Conservation (phyloP, 2,329 filamentous ascomycete species). For the Rachicladosporium sp. region DNA sequence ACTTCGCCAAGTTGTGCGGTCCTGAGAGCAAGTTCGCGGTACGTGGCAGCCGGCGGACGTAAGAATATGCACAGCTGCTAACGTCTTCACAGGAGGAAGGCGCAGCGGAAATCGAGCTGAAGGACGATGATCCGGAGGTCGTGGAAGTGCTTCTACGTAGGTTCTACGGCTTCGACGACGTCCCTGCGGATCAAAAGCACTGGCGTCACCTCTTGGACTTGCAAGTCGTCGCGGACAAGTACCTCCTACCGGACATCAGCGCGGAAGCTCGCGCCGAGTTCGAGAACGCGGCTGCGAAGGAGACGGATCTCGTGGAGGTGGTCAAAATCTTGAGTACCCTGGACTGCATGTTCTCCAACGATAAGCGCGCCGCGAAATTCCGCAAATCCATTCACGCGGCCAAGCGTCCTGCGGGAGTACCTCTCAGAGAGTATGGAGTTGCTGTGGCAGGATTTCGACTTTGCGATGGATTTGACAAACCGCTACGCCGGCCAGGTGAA, state of each 20-base stretch:
- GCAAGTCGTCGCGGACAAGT: not conserved
- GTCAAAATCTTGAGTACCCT: no score
- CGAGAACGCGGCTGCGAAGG: no score
- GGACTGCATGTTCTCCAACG: no score
- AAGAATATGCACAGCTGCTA: not conserved
- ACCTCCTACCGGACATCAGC: not conserved
- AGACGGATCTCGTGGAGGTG: no score
- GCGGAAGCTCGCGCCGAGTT: not conserved
- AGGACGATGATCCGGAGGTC: not conserved
- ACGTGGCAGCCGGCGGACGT: not conserved
- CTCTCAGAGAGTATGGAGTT: no score
- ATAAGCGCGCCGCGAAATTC: no score
- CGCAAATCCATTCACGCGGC: no score
- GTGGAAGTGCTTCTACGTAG: not conserved
- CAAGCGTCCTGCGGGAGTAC: no score
- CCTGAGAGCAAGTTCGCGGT: not conserved
- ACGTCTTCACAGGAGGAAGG: not conserved
- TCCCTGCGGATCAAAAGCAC: not conserved
- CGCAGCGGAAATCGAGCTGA: not conserved
- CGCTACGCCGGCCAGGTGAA: no score
- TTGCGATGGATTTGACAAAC: no score
- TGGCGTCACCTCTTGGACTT: conserved; percentile 1
- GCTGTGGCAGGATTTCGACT: no score
- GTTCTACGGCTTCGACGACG: not conserved
- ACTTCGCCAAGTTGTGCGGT: conserved; percentile 1